These are phyloP conservation scores for Lachancea mirantina DNA, from an alignment of 805 yeast species.

Conservation along the genomic window DNA sequence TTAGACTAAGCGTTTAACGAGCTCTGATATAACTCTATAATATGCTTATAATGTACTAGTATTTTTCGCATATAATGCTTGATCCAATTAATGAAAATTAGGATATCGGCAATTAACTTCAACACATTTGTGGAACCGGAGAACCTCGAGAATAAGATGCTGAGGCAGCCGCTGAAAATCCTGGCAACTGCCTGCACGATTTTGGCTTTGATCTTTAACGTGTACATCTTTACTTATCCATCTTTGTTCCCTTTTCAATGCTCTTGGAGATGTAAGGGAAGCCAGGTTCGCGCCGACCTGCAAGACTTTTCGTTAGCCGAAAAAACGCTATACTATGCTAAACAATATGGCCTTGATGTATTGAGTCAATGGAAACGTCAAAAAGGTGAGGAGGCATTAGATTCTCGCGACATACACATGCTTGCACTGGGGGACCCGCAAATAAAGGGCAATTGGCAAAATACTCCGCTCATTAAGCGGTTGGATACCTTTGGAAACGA, in stretches of 20 bases:
- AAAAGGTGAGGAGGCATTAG: conserved; percentile 19
- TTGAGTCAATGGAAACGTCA: conserved; percentile 13
- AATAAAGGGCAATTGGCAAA: conserved; percentile 79
- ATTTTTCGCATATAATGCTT: too few relatives aligned
- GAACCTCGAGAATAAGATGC: too few relatives aligned
- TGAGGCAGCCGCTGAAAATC: conserved; percentile 14
- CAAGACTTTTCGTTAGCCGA: conserved; percentile 18
- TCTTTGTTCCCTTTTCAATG: conserved; percentile 49
- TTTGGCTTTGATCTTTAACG: conserved; percentile 43
- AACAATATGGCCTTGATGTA: conserved; percentile 27
- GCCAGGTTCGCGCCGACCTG: background rate
- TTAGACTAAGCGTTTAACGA: too few relatives aligned
- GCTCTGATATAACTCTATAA: too few relatives aligned
- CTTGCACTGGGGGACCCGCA: conserved; percentile 95
- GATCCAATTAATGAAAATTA: too few relatives aligned
- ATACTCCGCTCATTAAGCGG: conserved; percentile 62
- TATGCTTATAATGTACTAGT: too few relatives aligned
- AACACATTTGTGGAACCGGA: too few relatives aligned
- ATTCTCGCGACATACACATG: conserved; percentile 60
- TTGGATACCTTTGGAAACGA: conserved; percentile 90
- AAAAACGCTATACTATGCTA: conserved; percentile 21
- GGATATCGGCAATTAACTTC: too few relatives aligned
- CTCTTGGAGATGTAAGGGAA: conserved; percentile 44
- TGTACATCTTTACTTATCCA: conserved; percentile 72
- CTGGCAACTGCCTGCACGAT: conserved; percentile 21